Base-by-base conservation (phyloP, 441 rosid species). In the Dalechampia spathulata region DNA sequence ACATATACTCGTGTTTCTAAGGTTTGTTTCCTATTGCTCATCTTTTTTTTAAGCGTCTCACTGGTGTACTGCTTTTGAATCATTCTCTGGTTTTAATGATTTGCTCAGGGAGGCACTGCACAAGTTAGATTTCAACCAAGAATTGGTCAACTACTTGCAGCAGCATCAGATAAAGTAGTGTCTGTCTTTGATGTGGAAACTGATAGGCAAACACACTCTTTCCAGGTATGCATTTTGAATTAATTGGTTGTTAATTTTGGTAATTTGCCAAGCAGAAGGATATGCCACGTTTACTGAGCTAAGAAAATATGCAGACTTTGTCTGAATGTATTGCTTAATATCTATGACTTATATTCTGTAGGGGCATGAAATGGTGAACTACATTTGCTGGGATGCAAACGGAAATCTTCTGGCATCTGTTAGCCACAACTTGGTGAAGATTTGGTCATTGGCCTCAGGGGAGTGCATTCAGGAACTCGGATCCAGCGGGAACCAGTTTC, bases 61-160 rank as follows among this genome's bases (percentile, higher is more conserved):
- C 39, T 39, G 12, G 49, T 44, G 27, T 40, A 47, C 15, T 46
- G 36, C 30, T 27, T 36, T 23, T 44, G 17, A 14, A 22, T 38
- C 46, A 44, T 34, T 30, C 15, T 25, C 21, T 10, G 39, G 26
- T n/a, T 47, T 59, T 46, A 36, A n/a, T 48, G 25, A 55, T 17
- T 12, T 16, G 20, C 72, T 54, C 61, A 85, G 87, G 86, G 85
- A 67, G 90, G 88, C 28, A 68, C 49, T 21, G 72, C 83, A 27
- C 83, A 79, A 64, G 88, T 86, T 45, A 77, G 95, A 61, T 86
- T 83, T 64, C 90, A 86, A 63, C 83, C 95, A 26, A 69, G 79
- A 72, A 63, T 25, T 37, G 90, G 90, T 32, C 78, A 65, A 34
- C 66, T 77, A 22, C 69, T 86, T 43, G 95, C 90, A 26, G 85